A percentile compares a stretch with the other conserved stretches of the same genome.
phyloP scores from a whole-genome alignment of 2,329 filamentous ascomycete genomes.

The Whalleya microplaca region DNA sequence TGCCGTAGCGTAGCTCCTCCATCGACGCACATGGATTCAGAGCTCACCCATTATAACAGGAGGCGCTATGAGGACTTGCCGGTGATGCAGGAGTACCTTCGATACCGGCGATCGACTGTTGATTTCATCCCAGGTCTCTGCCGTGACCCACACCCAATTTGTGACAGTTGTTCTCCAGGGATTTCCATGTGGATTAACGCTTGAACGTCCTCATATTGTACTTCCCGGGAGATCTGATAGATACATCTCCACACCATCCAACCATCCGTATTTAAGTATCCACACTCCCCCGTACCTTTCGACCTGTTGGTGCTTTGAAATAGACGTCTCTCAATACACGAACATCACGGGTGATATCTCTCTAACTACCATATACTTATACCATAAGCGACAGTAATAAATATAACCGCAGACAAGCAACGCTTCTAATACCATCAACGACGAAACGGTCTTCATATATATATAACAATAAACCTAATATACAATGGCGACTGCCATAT shows the following conservation, averaged over 20 bases:
- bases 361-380: conserved; percentile 2
- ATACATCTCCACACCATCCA: conserved; percentile 48
- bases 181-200: conserved; percentile 54
- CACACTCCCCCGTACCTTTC: conserved; percentile 40
- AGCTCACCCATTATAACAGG: conserved; percentile 44
- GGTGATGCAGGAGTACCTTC: conserved; percentile 40
- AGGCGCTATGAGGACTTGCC: conserved; percentile 45
- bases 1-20: conserved; percentile 21
- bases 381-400: conserved; percentile 11
- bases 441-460: conserved; percentile 26
- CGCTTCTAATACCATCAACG: conserved; percentile 20
- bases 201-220: conserved; percentile 53
- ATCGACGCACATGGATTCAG: conserved; percentile 43
- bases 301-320: conserved; percentile 23
- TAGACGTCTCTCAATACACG: conserved; percentile 20
- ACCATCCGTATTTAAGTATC: conserved; percentile 50
- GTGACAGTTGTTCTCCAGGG: conserved; percentile 57
- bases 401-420: conserved; percentile 21
- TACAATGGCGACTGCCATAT: conserved; percentile 52
- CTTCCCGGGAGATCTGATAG: conserved; percentile 53
- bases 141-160: conserved; percentile 58
- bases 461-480: conserved; percentile 34
- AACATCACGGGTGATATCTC: conserved; percentile 15
- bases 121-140: conserved; percentile 47
- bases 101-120: conserved; percentile 41